Base-by-base conservation (phyloP, 139 green algal species). In the Nannochloris sp. region DNA sequence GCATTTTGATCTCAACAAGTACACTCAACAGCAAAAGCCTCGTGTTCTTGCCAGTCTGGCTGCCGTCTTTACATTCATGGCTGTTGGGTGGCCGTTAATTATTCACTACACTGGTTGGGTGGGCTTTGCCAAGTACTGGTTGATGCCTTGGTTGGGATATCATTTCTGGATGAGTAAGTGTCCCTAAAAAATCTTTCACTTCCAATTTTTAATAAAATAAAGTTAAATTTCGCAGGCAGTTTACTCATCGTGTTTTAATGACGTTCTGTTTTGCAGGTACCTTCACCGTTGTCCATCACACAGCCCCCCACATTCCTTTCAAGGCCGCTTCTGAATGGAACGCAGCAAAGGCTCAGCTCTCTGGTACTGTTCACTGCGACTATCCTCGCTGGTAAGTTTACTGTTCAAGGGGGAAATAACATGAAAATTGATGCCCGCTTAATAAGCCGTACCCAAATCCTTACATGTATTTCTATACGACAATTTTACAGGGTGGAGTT, bases 281-380 rank as follows among this genome's bases (percentile, higher is more conserved):
- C 48, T 98, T 98, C 86, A 98, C 92, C 0, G 77, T 98, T 37
- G 83, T 97, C 38, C 92, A 98, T 84, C 92, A 98, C 85, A 98
- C 92, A 3, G 91, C 92, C 19, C 92, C 89, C 4, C 92, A 98
- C 80, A 98, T 98, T 73, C 92, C 92, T 61, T 98, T 98, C 88
- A 96, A 96, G 84, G 65, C 73, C 15, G 81, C 85, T 0, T 60
- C 70, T 13, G 74, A 92, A 47, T 98, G 92, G 92, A 93, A 97
- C 37, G 83, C 87, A 4, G 92, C 91, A 29, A 82, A 96, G 77
- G 88, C 87, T 23, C 90, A 95, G 81, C 81, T 94, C 15, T 73
- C 72, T 5, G 92, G 92, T 73, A 97, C 92, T 36, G 92, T 98
- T 65, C 90, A 98, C 84, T 97, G 92, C 81, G 87, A 97, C 71